Evolutionary conservation across 345 rosid genomes (phyloP), one percentile per base, ranked within the genome.

Genomic region (Lumnitzera racemosa): DNA sequence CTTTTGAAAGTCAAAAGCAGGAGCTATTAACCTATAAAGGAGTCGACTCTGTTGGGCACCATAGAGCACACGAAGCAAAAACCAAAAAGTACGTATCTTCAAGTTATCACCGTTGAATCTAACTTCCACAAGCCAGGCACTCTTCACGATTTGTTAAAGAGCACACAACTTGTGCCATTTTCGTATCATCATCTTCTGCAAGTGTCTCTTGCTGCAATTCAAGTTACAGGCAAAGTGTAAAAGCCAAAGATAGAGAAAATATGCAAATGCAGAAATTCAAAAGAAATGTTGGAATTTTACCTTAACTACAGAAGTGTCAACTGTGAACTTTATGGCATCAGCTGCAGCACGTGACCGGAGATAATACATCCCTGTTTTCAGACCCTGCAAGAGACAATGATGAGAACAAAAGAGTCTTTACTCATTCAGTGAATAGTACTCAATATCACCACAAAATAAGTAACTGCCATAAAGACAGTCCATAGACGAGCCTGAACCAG

Each of bases 271-370:
- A 36, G 11, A 36, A 5, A 36, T 4, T 36, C 7, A 5, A 36
- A 4, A 36, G 43, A 36, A 36, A 3, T 3, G 43, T 36, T 36
- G 43, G 11, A 36, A 36, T 36, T 36, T 74, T 81, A 92, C 98
- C 63, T 82, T 76, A 9, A 83, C 75, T 70, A 67, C 55, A 15
- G 94, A 67, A 61, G 96, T 85, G 53, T 92, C 98, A 4, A 92
- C 98, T 13, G 97, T 92, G 78, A 92, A 89, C 78, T 89, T 84
- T 61, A 92, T 92, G n/a, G 99, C 99, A 78, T 92, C 99, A 9
- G 97, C 96, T 25, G 99, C 99, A 51, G 95, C 99, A 10, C 95
- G 91, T 20, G 96, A 77, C 46, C 97, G 73, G 51, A 92, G 72
- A 76, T 89, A 90, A 49, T 92, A 92, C 99, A 92, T 92, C 49